Percentiles rank a stretch among this genome's conserved stretches.
These are phyloP conservation scores for Phytophthora chlamydospora DNA, from an alignment of 352 stramenopile genomes.

Conservation along the genomic window DNA sequence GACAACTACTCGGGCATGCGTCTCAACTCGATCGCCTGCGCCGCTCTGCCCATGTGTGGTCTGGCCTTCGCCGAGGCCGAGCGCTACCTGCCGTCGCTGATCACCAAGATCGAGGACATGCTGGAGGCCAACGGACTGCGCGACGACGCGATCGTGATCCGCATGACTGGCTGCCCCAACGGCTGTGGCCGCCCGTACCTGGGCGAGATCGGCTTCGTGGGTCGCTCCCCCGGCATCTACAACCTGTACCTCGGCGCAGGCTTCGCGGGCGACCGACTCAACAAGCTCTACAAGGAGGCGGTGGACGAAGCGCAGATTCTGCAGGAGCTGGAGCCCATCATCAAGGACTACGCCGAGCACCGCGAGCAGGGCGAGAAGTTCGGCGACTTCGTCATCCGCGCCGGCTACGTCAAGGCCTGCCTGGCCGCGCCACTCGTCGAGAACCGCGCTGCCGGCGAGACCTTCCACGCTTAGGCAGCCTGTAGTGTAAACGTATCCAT, in stretches of 20 bases:
- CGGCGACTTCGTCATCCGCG: constrained; percentile 83
- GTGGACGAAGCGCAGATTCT: constrained; percentile 84
- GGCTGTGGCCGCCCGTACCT: constrained; percentile 97
- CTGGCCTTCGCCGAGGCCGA: constrained; percentile 98
- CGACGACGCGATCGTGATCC: constrained; percentile 96
- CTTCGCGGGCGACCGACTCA: constrained; percentile 71
- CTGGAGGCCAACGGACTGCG: constrained; percentile 90
- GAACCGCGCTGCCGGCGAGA: constrained; percentile 64
- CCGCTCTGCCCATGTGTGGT: constrained; percentile 95
- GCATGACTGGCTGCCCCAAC: constrained; percentile 99
- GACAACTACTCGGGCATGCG: constrained; percentile 82
- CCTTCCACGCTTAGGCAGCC: constrained; percentile 60
- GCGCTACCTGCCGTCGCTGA: constrained; percentile 93
- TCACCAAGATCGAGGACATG: constrained; percentile 93
- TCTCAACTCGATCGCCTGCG: constrained; percentile 94
- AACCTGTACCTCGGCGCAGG: constrained; percentile 97
- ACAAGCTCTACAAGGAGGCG: constrained; percentile 86
- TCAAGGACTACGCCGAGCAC: constrained; percentile 80
- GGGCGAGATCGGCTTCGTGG: constrained; percentile 97
- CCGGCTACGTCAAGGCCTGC: constrained; percentile 74
- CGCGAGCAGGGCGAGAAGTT: constrained; percentile 75
- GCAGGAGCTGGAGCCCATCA: constrained; percentile 69
- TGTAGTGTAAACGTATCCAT: constrained; percentile 21
- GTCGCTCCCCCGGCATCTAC: constrained; percentile 96
- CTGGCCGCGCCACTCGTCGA: constrained; percentile 65